Percentiles rank a stretch among this genome's conserved stretches.
Evolutionary conservation across 2,329 filamentous ascomycete species (phyloP).

Genomic region (Lachnellula hyalina): DNA sequence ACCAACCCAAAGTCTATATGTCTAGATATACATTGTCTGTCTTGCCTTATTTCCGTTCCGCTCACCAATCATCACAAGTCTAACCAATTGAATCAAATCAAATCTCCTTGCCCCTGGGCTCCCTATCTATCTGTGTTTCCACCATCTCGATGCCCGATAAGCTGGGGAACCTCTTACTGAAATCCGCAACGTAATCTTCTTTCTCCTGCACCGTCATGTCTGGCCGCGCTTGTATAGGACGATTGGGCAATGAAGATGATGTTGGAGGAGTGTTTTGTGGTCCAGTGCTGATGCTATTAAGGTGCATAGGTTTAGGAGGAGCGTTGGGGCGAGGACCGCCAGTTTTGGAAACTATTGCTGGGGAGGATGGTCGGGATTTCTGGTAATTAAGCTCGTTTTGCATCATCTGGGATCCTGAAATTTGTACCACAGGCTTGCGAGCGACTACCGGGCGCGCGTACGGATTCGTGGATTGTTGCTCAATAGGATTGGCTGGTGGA

Average conservation of each 20-base stretch:
- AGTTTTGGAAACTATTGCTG: slow-evolving; percentile 27
- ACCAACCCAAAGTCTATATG: not conserved
- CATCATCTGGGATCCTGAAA: slow-evolving; percentile 17
- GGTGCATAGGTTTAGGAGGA: slow-evolving; percentile 56
- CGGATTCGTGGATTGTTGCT: slow-evolving; percentile 18
- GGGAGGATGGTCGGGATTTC: slow-evolving; percentile 22
- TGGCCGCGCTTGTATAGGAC: slow-evolving; percentile 37
- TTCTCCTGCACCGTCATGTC: slow-evolving; percentile 54
- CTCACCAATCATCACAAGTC: not conserved
- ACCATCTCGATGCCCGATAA: slow-evolving; percentile 70
- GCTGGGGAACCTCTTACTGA: slow-evolving; percentile 82
- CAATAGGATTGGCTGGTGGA: slow-evolving; percentile 15
- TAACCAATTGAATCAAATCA: not conserved
- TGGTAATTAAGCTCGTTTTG: slow-evolving; percentile 23
- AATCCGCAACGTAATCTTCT: slow-evolving; percentile 64
- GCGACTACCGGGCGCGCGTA: slow-evolving; percentile 25
- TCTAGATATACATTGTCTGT: not conserved
- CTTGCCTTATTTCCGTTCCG: not conserved
- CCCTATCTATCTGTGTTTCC: slow-evolving; percentile 26
- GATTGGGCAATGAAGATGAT: slow-evolving; percentile 35
- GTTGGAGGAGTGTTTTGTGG: slow-evolving; percentile 41
- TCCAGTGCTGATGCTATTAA: slow-evolving; percentile 49
- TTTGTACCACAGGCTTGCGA: slow-evolving; percentile 43
- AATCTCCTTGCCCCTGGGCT: slow-evolving; percentile 5
- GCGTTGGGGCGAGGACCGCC: slow-evolving; percentile 44